phyloP scores from a whole-genome alignment of 352 stramenopile species.

The Globisporangium splendens region DNA sequence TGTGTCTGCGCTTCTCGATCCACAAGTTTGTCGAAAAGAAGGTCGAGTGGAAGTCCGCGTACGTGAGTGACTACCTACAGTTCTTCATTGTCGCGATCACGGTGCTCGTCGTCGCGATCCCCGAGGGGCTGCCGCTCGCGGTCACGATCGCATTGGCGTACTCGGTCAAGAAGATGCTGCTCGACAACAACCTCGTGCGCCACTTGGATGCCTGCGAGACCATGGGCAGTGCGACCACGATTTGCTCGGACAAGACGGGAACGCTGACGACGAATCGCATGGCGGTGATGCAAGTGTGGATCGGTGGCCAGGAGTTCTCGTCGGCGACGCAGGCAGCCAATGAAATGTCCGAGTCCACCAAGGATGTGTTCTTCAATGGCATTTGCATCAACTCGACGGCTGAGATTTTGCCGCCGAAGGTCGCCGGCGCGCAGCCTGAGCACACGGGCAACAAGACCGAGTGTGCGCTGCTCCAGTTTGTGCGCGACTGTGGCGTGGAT shows the following conservation, averaged over 20 bases:
- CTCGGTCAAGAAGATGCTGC: slow-evolving; percentile 92
- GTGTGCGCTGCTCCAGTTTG: slow-evolving; percentile 68
- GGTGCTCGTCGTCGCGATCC: slow-evolving; percentile 96
- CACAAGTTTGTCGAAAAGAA: slow-evolving; percentile 49
- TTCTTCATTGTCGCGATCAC: slow-evolving; percentile 89
- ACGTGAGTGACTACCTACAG: slow-evolving; percentile 62
- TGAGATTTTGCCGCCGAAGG: slow-evolving; percentile 57
- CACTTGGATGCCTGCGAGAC: slow-evolving; percentile 90
- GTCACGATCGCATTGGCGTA: slow-evolving; percentile 97
- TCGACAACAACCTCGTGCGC: slow-evolving; percentile 87
- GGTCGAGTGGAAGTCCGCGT: slow-evolving; percentile 43
- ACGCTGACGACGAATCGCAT: slow-evolving; percentile 98
- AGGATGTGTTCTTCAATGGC: slow-evolving; percentile 66
- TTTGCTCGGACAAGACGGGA: slow-evolving; percentile 98
- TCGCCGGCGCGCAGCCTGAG: slow-evolving; percentile 47
- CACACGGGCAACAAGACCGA: slow-evolving; percentile 85
- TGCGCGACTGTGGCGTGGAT: slow-evolving; percentile 66
- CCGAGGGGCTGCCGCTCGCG: slow-evolving; percentile 95
- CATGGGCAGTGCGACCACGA: slow-evolving; percentile 93
- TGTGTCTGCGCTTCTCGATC: slow-evolving; percentile 70
- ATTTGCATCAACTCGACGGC: slow-evolving; percentile 75
- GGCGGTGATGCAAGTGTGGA: slow-evolving; percentile 92
- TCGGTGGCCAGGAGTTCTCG: slow-evolving; percentile 58
- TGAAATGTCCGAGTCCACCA: slow-evolving; percentile 59
- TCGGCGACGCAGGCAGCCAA: slow-evolving; percentile 39